Base-by-base conservation (phyloP, 1,284 basidiomycete species). In the Sporisorium iseilematis-ciliati region DNA sequence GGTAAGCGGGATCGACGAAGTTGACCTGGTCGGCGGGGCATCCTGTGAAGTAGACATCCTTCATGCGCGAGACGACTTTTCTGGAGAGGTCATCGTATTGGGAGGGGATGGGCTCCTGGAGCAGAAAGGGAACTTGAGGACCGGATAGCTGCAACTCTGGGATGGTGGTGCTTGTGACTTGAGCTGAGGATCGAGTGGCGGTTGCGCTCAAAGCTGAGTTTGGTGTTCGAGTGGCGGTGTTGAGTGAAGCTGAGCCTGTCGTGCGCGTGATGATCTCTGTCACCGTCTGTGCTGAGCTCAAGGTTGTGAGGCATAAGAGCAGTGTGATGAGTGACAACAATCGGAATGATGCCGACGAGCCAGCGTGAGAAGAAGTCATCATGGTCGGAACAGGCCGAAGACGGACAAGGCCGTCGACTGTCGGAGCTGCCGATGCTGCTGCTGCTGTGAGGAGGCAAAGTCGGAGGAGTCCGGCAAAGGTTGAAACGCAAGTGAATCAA, bases 1-100 rank as follows among this genome's bases (percentile, higher is more conserved):
- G 65, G 23, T 64, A 33, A 18, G 65, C 54, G 11, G 80, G 31
- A 29, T 75, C 75, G 42, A 74, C 71, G 26, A 75, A 67, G 38
- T 75, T 61, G 38, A 65, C 59, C 25, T 58, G 51, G 43, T 69
- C 66, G 25, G 65, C 63, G 7, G 67, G 59, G 38, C 80, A 81
- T 38, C 74, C 77, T 7, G 73, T 70, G 57, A 81, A 81, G 61
- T 69, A 75, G 53, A 73, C 65, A 49, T 78, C 76, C 40, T 72
- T 68, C 62, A 66, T 69, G 49, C 59, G 75, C 1, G 73, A 57
- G 23, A 51, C 46, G 55, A 68, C 65, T 11, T 49, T 53, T 23
- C 16, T 49, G 3, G 57, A 50, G 21, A 57, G 59, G 18, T 65
- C 58, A 45, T 77, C 53, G 51, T 59, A 53, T 29, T 57, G 38